Evolutionary conservation across 768 basidiomycete genomes (phyloP).

Genomic region (Leccinum subtestaceum): DNA sequence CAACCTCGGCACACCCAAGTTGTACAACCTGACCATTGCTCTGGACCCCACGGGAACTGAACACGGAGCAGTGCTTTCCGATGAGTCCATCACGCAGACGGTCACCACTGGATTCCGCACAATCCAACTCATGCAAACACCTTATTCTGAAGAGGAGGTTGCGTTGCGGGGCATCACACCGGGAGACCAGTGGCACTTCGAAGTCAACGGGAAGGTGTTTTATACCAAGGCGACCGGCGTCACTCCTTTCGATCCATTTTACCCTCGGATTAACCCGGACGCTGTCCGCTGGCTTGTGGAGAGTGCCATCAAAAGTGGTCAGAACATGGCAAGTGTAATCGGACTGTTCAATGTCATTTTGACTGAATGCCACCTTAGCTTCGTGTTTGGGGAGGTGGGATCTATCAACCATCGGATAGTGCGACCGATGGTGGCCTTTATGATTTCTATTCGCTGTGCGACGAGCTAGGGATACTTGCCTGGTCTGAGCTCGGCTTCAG

Average conservation of each 20-base stretch:
- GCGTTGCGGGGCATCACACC: conserved; percentile 49
- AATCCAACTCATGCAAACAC: conserved; percentile 47
- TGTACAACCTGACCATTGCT: conserved; percentile 1
- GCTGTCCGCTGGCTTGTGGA: conserved; percentile 54
- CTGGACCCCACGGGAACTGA: conserved; percentile 4
- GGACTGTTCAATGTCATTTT: neutral
- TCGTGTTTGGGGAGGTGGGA: conserved; percentile 60
- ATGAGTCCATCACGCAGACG: conserved; percentile 35
- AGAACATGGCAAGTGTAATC: conserved; percentile 50
- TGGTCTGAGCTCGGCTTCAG: conserved; percentile 52
- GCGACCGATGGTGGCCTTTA: conserved; percentile 45
- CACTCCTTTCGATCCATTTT: conserved; percentile 62
- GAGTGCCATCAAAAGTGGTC: conserved; percentile 51
- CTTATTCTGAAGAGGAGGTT: conserved; percentile 46
- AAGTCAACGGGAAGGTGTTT: conserved; percentile 55
- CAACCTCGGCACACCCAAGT: no score
- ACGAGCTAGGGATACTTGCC: conserved; percentile 57
- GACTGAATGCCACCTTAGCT: conserved; percentile 33
- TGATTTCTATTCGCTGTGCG: conserved; percentile 55
- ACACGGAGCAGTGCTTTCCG: conserved; percentile 1
- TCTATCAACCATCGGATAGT: conserved; percentile 45
- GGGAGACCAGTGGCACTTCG: conserved; percentile 61
- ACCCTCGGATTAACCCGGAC: conserved; percentile 47
- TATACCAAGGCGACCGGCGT: conserved; percentile 56
- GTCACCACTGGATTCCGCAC: conserved; percentile 57